Evolutionary conservation across 345 rosid species (phyloP).

Genomic region (Arabidopsis arenosa): DNA sequence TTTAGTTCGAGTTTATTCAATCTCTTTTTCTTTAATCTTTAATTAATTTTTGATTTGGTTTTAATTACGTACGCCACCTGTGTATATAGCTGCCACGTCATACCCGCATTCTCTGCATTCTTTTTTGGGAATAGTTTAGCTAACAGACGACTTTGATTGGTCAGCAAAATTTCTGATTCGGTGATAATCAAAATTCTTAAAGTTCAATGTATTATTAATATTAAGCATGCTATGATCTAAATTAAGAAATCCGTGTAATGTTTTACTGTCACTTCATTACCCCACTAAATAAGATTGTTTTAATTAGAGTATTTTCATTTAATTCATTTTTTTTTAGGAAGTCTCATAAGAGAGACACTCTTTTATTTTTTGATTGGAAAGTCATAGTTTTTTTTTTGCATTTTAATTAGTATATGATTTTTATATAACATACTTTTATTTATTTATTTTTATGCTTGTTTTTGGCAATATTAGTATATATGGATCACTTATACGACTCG

Average conservation of each 20-base stretch:
- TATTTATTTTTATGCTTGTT: background rate
- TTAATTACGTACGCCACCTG: slow-evolving; percentile 32
- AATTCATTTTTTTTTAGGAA: background rate
- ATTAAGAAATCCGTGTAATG: background rate
- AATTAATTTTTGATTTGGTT: background rate
- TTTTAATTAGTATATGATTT: background rate
- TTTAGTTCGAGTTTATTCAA: slow-evolving; percentile 9
- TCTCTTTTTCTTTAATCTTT: background rate
- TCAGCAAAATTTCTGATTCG: background rate
- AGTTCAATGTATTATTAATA: background rate
- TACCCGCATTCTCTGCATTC: background rate
- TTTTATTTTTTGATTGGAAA: background rate
- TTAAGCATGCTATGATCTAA: background rate
- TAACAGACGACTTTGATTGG: slow-evolving; percentile 22
- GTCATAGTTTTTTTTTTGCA: background rate
- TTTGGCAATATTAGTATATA: background rate
- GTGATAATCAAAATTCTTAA: background rate
- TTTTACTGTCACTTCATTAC: slow-evolving; percentile 5
- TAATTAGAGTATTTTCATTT: background rate
- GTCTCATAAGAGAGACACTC: background rate
- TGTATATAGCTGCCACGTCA: slow-evolving; percentile 37
- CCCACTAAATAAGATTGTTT: background rate
- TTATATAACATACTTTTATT: background rate
- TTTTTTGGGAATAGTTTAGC: slow-evolving; percentile 5
- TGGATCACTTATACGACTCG: background rate